Conservation (phyloP, 441 rosid genomes). For the Populus trichocarpa region DNA sequence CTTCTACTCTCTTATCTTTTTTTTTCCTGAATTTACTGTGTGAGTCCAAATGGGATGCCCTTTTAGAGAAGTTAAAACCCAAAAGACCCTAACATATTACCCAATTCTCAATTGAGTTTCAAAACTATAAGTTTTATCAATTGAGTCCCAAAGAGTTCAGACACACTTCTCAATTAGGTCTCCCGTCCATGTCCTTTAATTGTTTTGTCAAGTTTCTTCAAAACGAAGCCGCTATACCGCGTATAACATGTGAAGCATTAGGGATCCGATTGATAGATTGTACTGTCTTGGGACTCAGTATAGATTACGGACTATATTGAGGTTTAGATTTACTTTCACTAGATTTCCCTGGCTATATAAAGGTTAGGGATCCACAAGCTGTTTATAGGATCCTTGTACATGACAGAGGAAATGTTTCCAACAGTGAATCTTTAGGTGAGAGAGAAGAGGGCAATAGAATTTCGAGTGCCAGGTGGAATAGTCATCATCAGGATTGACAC, state of each 20-base stretch:
- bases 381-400: not conserved
- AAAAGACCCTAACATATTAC: too few species aligned
- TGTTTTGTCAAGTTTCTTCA: too few species aligned
- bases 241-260: too few species aligned
- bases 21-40: not conserved
- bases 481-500: not conserved
- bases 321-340: not conserved
- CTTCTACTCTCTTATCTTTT: not conserved
- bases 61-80: not conserved
- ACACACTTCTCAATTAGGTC: not conserved
- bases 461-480: not conserved
- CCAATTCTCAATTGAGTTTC: too few species aligned
- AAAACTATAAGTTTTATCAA: not conserved
- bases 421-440: not conserved
- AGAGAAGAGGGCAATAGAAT: not conserved
- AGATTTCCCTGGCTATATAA: not conserved
- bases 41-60: not conserved
- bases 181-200: too few species aligned
- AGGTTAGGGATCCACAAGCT: not conserved
- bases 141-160: not conserved
- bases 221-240: too few species aligned
- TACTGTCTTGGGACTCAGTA: not conserved
- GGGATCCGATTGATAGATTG: not conserved
- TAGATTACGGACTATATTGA: not conserved
- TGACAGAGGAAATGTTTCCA: not conserved